Percentiles rank a stretch among this genome's conserved stretches.
Conservation (phyloP, 192 early-diverging fungal species). For the Backusella australiensis region DNA sequence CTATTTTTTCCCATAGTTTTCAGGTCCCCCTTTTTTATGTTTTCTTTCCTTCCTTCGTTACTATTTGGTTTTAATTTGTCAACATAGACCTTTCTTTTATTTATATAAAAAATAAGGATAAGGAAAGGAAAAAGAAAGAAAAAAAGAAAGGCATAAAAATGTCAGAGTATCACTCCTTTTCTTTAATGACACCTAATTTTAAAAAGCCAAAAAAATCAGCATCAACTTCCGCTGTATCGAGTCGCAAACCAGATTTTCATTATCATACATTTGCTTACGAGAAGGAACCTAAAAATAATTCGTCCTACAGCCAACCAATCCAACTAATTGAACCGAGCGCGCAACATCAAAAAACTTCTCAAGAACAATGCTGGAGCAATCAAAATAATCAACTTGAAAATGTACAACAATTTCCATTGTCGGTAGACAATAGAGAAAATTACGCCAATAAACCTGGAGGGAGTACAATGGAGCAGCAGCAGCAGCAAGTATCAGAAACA, state of each 20-base stretch:
- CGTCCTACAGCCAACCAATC: background rate
- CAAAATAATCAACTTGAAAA: background rate
- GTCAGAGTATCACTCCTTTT: slow-evolving; percentile 15
- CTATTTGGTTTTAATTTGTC: background rate
- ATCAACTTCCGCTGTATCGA: background rate
- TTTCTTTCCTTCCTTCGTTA: background rate
- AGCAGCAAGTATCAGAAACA: background rate
- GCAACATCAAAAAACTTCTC: background rate
- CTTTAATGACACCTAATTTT: background rate
- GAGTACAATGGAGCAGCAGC: background rate
- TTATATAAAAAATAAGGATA: background rate
- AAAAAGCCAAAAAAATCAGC: slow-evolving; percentile 2
- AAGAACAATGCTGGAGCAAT: background rate
- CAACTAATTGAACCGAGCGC: slow-evolving; percentile 1
- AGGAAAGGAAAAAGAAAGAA: background rate
- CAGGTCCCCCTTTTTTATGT: slow-evolving; percentile 9
- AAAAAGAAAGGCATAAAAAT: background rate
- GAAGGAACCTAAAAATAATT: background rate
- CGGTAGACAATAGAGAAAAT: background rate
- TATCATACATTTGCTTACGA: background rate
- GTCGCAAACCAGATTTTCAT: background rate
- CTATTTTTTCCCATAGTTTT: slow-evolving; percentile 15
- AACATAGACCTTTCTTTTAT: background rate
- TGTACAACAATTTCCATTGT: background rate
- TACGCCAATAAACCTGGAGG: background rate